A percentile compares a stretch with the other conserved stretches of the same genome.
phyloP scores from a whole-genome alignment of 306 rosid genomes.

The Arachis hypogaea region DNA sequence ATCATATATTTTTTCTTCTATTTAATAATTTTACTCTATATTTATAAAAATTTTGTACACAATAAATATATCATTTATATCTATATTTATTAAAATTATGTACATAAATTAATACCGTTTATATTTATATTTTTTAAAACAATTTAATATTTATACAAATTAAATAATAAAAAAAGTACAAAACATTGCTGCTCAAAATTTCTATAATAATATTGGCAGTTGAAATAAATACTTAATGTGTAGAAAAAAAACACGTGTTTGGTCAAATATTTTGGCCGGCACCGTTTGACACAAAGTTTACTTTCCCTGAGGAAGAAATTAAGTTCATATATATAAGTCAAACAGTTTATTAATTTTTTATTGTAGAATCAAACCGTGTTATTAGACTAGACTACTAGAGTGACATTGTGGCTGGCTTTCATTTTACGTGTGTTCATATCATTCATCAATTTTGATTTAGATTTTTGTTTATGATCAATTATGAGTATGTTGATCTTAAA shows the following conservation, averaged over 20 bases:
- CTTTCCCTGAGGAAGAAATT: not conserved
- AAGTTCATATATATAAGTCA: slow-evolving; percentile 13
- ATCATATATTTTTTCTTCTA: no score
- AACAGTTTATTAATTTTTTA: slow-evolving; percentile 3
- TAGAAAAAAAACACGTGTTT: not conserved
- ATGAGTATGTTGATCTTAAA: no score
- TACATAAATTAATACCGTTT: no score
- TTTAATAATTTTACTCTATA: no score
- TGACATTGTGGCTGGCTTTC: not conserved
- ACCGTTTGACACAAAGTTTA: not conserved
- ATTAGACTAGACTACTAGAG: not conserved
- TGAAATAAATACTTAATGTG: not conserved
- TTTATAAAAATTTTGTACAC: no score
- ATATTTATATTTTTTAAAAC: no score
- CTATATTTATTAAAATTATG: no score
- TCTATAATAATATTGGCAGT: not conserved
- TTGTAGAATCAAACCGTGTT: not conserved
- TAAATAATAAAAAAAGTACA: no score
- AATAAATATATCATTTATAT: no score
- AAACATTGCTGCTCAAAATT: no score
- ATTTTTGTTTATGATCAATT: no score
- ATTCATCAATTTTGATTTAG: not conserved
- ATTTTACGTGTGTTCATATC: not conserved
- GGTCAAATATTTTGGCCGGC: slow-evolving; percentile 41
- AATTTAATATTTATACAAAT: no score